Conservation (phyloP, 148 eudicot genomes). For the Polygonum maritimum region DNA sequence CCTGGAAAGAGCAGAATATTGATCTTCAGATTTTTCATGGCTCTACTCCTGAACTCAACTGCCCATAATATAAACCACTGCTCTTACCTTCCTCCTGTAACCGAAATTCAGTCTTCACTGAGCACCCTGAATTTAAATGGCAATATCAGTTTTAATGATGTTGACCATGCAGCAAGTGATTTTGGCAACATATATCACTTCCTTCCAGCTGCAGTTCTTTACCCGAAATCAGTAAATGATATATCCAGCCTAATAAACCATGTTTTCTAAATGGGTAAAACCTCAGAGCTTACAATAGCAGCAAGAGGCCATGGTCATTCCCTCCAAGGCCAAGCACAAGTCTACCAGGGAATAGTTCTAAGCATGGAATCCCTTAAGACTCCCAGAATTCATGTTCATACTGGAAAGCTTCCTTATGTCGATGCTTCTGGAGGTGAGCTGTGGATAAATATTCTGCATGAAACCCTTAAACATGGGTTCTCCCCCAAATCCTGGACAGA, state of each 20-base stretch:
- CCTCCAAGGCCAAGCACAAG: constrained; percentile 78
- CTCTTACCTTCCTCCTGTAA: constrained; percentile 39
- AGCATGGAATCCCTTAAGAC: constrained; percentile 68
- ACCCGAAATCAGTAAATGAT: constrained; percentile 73
- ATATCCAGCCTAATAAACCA: constrained; percentile 49
- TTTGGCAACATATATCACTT: constrained; percentile 65
- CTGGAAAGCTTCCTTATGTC: constrained; percentile 34
- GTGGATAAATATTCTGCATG: constrained; percentile 46
- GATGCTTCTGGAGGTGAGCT: constrained; percentile 54
- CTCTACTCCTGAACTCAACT: constrained; percentile 32
- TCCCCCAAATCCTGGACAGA: constrained; percentile 69
- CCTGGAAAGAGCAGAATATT: constrained; percentile 18
- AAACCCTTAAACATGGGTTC: constrained; percentile 33
- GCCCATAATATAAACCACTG: constrained; percentile 35
- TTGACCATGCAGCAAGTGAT: constrained; percentile 54
- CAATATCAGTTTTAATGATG: constrained; percentile 32
- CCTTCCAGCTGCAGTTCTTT: constrained; percentile 58
- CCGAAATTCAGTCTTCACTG: constrained; percentile 22
- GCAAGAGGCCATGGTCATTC: constrained; percentile 97
- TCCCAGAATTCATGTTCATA: constrained; percentile 40
- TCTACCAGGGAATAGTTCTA: constrained; percentile 55
- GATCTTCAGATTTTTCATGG: constrained; percentile 30
- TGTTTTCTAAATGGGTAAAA: constrained; percentile 50
- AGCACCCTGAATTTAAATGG: constrained; percentile 47
- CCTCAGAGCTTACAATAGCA: constrained; percentile 52